Evolutionary conservation across 2,329 filamentous ascomycete species (phyloP).

Genomic region (Meredithiella fracta): DNA sequence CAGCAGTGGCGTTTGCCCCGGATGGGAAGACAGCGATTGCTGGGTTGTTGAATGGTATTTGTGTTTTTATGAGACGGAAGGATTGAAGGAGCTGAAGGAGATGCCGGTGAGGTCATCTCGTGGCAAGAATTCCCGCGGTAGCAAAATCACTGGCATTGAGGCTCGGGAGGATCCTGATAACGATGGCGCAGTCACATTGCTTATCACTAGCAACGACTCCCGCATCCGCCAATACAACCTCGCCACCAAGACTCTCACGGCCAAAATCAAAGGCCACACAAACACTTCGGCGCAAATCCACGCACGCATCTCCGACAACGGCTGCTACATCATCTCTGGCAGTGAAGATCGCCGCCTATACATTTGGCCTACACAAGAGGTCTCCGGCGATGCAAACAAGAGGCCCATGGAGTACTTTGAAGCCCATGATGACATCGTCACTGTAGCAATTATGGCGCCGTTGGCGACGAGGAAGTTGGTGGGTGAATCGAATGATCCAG

Average conservation of each 20-base stretch:
- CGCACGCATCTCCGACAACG: constrained; percentile 76
- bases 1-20: constrained; percentile 81
- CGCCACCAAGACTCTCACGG: constrained; percentile 65
- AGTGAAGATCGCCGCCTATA: constrained; percentile 85
- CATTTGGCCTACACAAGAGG: constrained; percentile 51
- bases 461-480: constrained; percentile 61
- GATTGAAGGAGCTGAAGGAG: constrained; percentile 66
- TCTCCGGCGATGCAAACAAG: constrained; percentile 56
- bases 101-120: constrained; percentile 86
- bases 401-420: constrained; percentile 78
- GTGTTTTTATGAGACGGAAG: constrained; percentile 89
- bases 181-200: constrained; percentile 57
- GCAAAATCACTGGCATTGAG: constrained; percentile 91
- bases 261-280: constrained; percentile 82
- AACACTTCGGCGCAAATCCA: constrained; percentile 83
- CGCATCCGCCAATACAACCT: constrained; percentile 80
- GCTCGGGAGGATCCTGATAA: constrained; percentile 35
- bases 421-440: constrained; percentile 76
- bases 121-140: constrained; percentile 87
- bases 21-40: constrained; percentile 83
- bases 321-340: constrained; percentile 72
- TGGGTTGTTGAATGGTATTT: constrained; percentile 69
- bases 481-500: constrained; percentile 67
- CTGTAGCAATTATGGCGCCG: constrained; percentile 74
- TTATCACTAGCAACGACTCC: constrained; percentile 92